These are phyloP conservation scores for Eucalyptus pauciflora DNA, from an alignment of 345 rosid genomes.

Conservation along the genomic window DNA sequence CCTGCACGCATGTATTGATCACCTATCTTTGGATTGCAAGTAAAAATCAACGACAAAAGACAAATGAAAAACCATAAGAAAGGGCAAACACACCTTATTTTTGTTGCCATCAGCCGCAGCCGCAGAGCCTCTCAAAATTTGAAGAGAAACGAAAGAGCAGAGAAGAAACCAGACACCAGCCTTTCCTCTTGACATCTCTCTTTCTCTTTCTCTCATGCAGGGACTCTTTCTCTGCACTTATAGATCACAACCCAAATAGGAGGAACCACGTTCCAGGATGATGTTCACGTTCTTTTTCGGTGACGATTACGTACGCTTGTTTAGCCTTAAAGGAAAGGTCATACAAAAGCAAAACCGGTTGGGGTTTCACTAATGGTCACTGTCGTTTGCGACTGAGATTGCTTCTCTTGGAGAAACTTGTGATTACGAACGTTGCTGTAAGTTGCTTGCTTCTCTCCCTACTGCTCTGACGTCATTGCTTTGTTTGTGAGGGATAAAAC, in stretches of 20 bases:
- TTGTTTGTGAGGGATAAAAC: background rate
- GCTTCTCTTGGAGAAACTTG: background rate
- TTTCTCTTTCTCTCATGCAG: background rate
- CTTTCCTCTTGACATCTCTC: background rate
- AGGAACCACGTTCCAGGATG: background rate
- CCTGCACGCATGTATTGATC: conserved; percentile 6
- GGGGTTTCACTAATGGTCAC: background rate
- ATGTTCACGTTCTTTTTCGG: background rate
- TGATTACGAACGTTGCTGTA: background rate
- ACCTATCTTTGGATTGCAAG: background rate
- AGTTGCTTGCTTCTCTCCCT: background rate
- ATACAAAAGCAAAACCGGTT: background rate
- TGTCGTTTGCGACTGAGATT: background rate
- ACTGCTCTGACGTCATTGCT: background rate
- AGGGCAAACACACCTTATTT: background rate
- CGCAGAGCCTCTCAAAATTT: background rate
- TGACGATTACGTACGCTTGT: background rate
- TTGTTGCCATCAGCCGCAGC: background rate
- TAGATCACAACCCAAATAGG: background rate
- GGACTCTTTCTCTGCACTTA: background rate
- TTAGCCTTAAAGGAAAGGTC: background rate
- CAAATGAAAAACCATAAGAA: background rate
- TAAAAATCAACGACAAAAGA: background rate
- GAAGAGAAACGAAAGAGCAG: background rate
- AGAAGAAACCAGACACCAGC: background rate